Conservation (phyloP, 768 basidiomycete species). For the Leccinellum rugosiceps region DNA sequence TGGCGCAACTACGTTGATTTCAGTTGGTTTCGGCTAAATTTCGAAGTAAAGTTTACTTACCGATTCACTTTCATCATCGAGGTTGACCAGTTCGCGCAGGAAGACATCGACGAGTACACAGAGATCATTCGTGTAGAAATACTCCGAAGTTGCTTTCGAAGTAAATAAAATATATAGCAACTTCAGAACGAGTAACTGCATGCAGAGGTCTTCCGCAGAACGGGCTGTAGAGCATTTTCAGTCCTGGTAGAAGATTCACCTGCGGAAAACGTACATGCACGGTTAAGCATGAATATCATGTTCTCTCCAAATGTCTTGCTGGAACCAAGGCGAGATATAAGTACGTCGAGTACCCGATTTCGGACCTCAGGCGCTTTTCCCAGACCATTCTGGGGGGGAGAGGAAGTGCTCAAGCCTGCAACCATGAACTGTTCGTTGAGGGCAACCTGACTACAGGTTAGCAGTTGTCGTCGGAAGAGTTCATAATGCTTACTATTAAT, state of each 20-base stretch:
- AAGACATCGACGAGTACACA: conserved; percentile 97
- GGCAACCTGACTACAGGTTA: conserved; percentile 58
- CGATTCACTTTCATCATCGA: conserved; percentile 93
- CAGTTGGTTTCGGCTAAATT: conserved; percentile 1
- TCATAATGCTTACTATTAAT: conserved; percentile 62
- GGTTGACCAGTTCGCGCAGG: conserved; percentile 85
- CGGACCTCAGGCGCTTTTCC: conserved; percentile 40
- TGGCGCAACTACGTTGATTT: conserved; percentile 68
- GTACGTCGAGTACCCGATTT: conserved; percentile 80
- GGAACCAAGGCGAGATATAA: conserved; percentile 81
- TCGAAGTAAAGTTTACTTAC: conserved; percentile 43
- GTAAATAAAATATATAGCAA: conserved; percentile 94
- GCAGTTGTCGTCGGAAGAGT: background rate
- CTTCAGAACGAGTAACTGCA: conserved; percentile 93
- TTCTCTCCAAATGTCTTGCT: conserved; percentile 97
- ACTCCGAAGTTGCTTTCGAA: conserved; percentile 88
- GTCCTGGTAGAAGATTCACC: background rate
- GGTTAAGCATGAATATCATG: conserved; percentile 98
- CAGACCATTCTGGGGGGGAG: conserved; percentile 22
- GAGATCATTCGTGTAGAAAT: conserved; percentile 97
- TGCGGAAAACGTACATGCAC: conserved; percentile 65
- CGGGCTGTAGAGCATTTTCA: conserved; percentile 50
- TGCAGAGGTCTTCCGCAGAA: conserved; percentile 87
- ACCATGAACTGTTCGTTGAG: conserved; percentile 99
- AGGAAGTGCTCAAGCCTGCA: conserved; percentile 48